Conservation (phyloP, 371 early-diverging fungal genomes). For the Circinella umbellata region DNA sequence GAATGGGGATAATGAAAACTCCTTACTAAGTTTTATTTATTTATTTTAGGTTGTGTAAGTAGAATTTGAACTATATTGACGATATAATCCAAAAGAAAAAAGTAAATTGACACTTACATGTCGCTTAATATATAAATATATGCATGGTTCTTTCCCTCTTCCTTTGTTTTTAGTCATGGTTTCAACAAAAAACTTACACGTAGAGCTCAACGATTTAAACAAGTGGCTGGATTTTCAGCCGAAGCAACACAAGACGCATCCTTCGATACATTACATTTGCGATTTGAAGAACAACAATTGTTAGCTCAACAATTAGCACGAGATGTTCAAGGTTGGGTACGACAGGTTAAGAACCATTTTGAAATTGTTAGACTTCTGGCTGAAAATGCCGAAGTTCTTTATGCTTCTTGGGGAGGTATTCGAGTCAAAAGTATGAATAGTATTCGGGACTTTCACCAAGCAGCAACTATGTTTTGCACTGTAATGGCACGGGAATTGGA, state of each 20-base stretch:
- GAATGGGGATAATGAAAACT: neutral
- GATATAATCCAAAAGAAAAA: too few species aligned
- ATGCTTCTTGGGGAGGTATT: conserved; percentile 52
- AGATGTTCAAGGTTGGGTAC: conserved; percentile 62
- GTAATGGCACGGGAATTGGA: conserved; percentile 44
- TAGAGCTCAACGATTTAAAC: conserved; percentile 39
- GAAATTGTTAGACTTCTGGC: conserved; percentile 66
- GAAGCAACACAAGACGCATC: conserved; percentile 60
- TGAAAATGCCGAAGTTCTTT: conserved; percentile 61
- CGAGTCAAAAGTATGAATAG: conserved; percentile 38
- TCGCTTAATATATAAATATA: too few species aligned
- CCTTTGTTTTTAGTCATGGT: conserved; percentile 56
- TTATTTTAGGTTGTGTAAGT: conserved; percentile 41
- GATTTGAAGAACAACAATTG: conserved; percentile 66
- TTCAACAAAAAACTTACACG: conserved; percentile 77
- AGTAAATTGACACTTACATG: too few species aligned
- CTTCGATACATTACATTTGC: conserved; percentile 62
- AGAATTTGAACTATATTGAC: neutral
- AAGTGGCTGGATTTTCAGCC: conserved; percentile 39
- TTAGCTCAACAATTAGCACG: conserved; percentile 55
- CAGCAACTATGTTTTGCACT: conserved; percentile 28
- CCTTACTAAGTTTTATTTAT: conserved; percentile 17
- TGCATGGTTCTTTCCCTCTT: neutral
- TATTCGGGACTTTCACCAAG: conserved; percentile 36
- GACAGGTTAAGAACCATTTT: conserved; percentile 57